These are phyloP conservation scores for Collariella sp. DNA, from an alignment of 495 filamentous ascomycete genomes.

Conservation along the genomic window DNA sequence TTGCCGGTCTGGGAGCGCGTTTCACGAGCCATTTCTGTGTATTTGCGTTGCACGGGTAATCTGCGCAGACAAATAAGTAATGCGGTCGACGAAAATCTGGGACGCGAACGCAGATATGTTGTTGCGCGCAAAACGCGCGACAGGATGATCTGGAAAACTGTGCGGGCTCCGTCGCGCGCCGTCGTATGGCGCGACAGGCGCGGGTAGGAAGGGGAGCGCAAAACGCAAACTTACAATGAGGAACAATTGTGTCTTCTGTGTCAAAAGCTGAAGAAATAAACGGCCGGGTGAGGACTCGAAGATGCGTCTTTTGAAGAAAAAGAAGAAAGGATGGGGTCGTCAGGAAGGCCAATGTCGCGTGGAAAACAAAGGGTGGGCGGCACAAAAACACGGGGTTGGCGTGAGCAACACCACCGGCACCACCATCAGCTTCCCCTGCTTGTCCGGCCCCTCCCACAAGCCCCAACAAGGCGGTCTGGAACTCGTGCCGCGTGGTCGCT, in stretches of 20 bases:
- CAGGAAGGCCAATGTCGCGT: conserved; percentile 6
- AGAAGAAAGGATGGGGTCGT: neutral
- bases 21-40: conserved; percentile 42
- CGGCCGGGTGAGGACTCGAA: neutral
- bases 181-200: neutral
- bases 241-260: too few species aligned
- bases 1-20: conserved; percentile 49
- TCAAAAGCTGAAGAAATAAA: neutral
- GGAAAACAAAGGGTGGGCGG: conserved; percentile 17
- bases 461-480: neutral
- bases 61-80: conserved; percentile 8
- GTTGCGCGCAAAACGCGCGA: neutral
- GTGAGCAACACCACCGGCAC: conserved; percentile 6
- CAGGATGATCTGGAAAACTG: neutral
- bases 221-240: neutral
- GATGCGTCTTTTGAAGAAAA: neutral
- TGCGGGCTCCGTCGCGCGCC: neutral
- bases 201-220: neutral
- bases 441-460: neutral
- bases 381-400: conserved; percentile 17
- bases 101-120: neutral
- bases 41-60: conserved; percentile 11
- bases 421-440: neutral
- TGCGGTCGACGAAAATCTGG: neutral
- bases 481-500: neutral